These are phyloP conservation scores for Gnaphalium uliginosum DNA, from an alignment of 129 eudicot genomes.

Conservation along the genomic window DNA sequence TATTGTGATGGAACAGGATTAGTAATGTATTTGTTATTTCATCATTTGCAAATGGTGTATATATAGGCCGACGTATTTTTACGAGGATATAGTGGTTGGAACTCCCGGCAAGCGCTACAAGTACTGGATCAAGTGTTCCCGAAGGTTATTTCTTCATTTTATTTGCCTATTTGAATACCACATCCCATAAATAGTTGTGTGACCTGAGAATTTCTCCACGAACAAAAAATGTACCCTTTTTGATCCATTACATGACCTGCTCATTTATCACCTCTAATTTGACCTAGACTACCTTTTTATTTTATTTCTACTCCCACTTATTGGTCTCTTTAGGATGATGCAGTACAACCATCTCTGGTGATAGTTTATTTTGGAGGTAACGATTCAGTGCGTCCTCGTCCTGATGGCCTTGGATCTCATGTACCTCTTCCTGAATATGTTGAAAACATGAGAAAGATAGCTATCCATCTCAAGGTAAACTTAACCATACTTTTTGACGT, in stretches of 20 bases:
- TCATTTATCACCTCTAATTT: too few relatives aligned
- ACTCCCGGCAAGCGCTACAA: conserved; percentile 64
- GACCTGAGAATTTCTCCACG: too few relatives aligned
- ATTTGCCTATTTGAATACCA: neutral
- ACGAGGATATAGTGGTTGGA: conserved; percentile 84
- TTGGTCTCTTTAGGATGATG: conserved; percentile 46
- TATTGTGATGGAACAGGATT: conserved; percentile 1
- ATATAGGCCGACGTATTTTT: conserved; percentile 62
- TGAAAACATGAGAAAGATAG: conserved; percentile 74
- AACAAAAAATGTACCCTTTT: too few relatives aligned
- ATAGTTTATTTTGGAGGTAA: conserved; percentile 83
- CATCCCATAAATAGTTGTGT: too few relatives aligned
- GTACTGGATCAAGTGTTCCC: conserved; percentile 68
- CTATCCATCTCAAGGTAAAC: conserved; percentile 61
- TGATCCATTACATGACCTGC: too few relatives aligned
- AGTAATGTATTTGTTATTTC: neutral
- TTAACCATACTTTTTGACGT: neutral
- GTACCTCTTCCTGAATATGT: conserved; percentile 75
- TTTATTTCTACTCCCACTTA: neutral
- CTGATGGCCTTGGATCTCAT: conserved; percentile 66
- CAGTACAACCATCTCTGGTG: conserved; percentile 62
- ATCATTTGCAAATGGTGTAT: neutral
- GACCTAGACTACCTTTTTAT: too few relatives aligned
- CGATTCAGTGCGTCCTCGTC: conserved; percentile 54
- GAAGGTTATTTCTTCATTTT: conserved; percentile 38